A percentile compares a stretch with the other conserved stretches of the same genome.
phyloP scores from a whole-genome alignment of 1,284 basidiomycete species.

The Trichosporon faecale region DNA sequence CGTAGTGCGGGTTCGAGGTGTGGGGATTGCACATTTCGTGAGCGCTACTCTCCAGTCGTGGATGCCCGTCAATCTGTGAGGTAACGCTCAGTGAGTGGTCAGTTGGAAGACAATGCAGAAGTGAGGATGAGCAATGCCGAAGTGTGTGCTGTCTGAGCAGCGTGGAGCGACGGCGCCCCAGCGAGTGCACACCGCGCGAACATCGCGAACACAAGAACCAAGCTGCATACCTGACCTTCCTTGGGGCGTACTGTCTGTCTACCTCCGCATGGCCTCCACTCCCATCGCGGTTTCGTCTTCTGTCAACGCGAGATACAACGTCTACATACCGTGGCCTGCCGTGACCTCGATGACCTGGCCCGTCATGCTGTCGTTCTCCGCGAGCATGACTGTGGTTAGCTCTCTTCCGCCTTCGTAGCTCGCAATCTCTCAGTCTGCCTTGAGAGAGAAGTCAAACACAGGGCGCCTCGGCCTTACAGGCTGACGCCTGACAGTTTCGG shows the following conservation, averaged over 20 bases:
- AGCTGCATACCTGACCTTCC: neutral
- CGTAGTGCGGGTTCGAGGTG: neutral
- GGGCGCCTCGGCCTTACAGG: too few species aligned
- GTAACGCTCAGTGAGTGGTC: neutral
- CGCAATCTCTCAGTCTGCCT: too few species aligned
- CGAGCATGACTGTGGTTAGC: conserved; percentile 13
- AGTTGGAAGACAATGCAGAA: neutral
- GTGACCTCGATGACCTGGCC: conserved; percentile 18
- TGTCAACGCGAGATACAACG: neutral
- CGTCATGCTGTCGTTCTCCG: conserved; percentile 16
- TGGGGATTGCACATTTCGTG: neutral
- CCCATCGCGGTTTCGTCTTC: neutral
- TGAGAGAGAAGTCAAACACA: too few species aligned
- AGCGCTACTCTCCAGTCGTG: too few species aligned
- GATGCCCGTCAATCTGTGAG: neutral
- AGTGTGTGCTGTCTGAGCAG: neutral
- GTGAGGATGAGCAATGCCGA: neutral
- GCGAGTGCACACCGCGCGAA: neutral
- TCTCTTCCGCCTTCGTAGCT: neutral
- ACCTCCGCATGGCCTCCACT: neutral
- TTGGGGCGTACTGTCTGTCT: neutral
- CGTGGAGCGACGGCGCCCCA: neutral
- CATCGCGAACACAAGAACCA: too few species aligned
- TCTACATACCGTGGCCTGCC: conserved; percentile 1
- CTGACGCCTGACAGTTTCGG: too few species aligned